These are phyloP conservation scores for Neophaeococcomyces aloes DNA, from an alignment of 2,329 filamentous ascomycete species.

Conservation along the genomic window DNA sequence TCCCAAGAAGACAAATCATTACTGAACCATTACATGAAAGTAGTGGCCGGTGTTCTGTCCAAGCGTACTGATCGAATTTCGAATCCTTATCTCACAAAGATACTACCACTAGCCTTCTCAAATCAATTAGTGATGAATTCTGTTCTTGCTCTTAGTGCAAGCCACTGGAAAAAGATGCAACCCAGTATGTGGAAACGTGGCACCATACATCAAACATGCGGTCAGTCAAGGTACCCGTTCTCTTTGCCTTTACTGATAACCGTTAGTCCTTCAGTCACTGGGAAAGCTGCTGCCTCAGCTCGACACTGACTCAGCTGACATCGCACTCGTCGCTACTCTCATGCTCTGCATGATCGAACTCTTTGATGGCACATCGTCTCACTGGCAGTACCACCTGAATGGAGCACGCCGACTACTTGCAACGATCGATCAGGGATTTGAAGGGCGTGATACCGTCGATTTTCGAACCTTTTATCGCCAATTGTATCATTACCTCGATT, in stretches of 20 bases:
- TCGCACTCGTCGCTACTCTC: conserved; percentile 33
- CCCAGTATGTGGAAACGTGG: conserved; percentile 23
- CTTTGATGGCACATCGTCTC: conserved; percentile 33
- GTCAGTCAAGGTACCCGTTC: conserved; percentile 12
- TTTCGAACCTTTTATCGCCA: conserved; percentile 31
- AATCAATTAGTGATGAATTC: conserved; percentile 24
- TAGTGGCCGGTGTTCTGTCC: conserved; percentile 22
- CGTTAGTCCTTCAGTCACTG: too few species aligned
- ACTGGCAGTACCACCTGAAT: conserved; percentile 35
- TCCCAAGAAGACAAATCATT: conserved; percentile 23
- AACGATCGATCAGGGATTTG: conserved; percentile 24
- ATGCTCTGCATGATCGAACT: conserved; percentile 36
- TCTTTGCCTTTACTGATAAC: too few species aligned
- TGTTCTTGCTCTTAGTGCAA: conserved; percentile 23
- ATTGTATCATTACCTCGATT: conserved; percentile 29
- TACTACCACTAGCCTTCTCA: conserved; percentile 23
- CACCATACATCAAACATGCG: conserved; percentile 22
- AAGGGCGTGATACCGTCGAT: conserved; percentile 16
- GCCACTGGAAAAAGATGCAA: conserved; percentile 25
- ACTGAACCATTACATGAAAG: conserved; percentile 25
- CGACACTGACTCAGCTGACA: conserved; percentile 27
- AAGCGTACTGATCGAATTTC: conserved; percentile 18
- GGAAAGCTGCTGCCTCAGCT: conserved; percentile 15
- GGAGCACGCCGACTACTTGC: conserved; percentile 33
- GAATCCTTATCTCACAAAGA: conserved; percentile 23